phyloP scores from a whole-genome alignment of 129 eudicot genomes.

The Solidago caesia region DNA sequence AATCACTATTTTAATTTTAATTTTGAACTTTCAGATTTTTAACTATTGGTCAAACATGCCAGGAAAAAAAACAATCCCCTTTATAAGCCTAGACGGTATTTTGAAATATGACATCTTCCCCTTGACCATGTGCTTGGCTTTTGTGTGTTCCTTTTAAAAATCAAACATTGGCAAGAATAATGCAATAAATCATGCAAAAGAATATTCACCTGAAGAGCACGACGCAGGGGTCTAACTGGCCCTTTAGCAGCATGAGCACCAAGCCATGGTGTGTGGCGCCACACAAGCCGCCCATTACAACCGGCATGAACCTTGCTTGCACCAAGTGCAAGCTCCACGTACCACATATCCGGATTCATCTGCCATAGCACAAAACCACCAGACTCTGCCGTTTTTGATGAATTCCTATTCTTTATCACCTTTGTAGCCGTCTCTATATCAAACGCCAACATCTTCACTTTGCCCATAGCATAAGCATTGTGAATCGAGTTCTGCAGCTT shows the following conservation, averaged over 20 bases:
- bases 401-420: constrained; percentile 65
- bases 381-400: constrained; percentile 71
- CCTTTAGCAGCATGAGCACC: constrained; percentile 97
- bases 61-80: not conserved
- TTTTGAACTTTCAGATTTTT: no score
- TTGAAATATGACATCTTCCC: not conserved
- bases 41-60: no score
- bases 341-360: constrained; percentile 96
- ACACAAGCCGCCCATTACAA: constrained; percentile 84
- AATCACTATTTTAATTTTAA: not conserved
- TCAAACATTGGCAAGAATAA: not conserved
- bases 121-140: not conserved
- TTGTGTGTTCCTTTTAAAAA: not conserved
- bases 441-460: constrained; percentile 78
- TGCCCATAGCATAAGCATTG: constrained; percentile 86
- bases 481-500: constrained; percentile 67
- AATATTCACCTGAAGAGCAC: constrained; percentile 76
- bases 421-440: constrained; percentile 87
- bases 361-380: constrained; percentile 96
- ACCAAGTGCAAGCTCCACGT: constrained; percentile 90
- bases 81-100: not conserved
- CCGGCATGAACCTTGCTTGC: constrained; percentile 95
- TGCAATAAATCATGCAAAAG: constrained; percentile 10
- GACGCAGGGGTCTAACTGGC: constrained; percentile 89
- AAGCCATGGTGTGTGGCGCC: constrained; percentile 96